Base-by-base conservation (phyloP, 2,329 filamentous ascomycete genomes). In the Ascosphaera apis region DNA sequence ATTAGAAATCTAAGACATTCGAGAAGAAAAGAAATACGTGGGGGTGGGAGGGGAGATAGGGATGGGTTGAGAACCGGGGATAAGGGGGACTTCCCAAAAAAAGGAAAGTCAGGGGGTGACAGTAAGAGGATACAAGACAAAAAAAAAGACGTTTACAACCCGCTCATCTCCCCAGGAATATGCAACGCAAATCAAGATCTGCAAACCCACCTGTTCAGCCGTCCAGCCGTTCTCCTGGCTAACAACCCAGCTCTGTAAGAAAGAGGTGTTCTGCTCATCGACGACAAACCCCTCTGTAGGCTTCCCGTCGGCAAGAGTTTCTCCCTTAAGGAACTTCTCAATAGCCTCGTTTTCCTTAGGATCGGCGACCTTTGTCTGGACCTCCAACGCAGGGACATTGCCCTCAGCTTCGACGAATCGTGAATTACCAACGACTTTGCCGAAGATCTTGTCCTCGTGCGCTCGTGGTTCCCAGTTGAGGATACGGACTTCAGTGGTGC, bases 371-470 rank as follows among this genome's bases (percentile, higher is more conserved):
- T 58, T 56, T 31, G 52, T 54, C 40, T 51, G 42, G 36, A 59
- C 35, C 3, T 57, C 48, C 18, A 55, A 28, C 7, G 45, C 41
- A 1, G 55, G 54, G 16, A 52, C 47, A 43, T 53, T 55, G 23
- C 48, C 50, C 31, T 55, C 60, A 8, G 45, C 50, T 13, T 50
- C 49, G 39, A 68, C 44, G 50, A 65, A 72, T 33, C 60, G 55
- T 31, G 65, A 69, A 40, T 62, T 63, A 39, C 76, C 79, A 36
- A 61, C 60, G 42, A 88, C 66, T 37, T 57, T 59, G 39, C 83
- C 83, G 52, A 91, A 92, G 44, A 91, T 67, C 63, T 72, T 74
- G 61, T 92, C 82, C 16, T 58, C 60, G 60, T 84, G 79, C 42
- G 69, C 66, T 45, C 76, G 72, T 37, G 56, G 63, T 16, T 55